Base-by-base conservation (phyloP, 192 early-diverging fungal genomes). In the Coemansia sp. region DNA sequence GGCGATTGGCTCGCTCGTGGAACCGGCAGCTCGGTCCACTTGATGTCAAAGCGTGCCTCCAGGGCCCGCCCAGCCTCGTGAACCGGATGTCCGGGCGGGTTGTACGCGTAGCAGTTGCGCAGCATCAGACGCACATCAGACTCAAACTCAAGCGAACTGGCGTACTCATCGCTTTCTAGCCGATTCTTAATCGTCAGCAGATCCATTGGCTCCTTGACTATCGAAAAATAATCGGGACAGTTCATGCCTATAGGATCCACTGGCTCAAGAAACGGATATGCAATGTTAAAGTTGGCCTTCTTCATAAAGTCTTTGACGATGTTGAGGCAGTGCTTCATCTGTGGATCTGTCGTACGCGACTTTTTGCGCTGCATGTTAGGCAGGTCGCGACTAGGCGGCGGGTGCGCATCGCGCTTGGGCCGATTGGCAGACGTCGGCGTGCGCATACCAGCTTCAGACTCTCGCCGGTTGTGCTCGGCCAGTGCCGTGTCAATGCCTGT, bases 121-220 rank as follows among this genome's bases (percentile, higher is more conserved):
- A 96, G 86, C 84, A 95, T 92, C 25, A 94, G 81, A 10, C 87
- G 85, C 19, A 89, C 68, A 65, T 96, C 94, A 1, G 84, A 82
- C 63, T 88, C 87, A 60, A 92, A 93, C 46, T 89, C 89, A 12
- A 86, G 83, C 7, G 84, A 72, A 25, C 66, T 68, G 11, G 65
- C 49, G 66, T 96, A 96, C 14, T 82, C 73, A 4, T 84, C 86
- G 38, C 66, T 51, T 44, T 92, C 87, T 5, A 94, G 76, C 73
- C 88, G 88, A 49, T 72, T 69, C 66, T 83, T 78, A 11, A 96
- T 88, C 0, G 94, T 96, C 22, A 84, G 81, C 38, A 96, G 66
- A 68, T 96, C 94, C 91, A 96, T 96, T 7, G 94, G 94, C 57
- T 89, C 62, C 59, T 91, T 94, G 76, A 96, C 84, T 22, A 98